Evolutionary conservation across 2,329 filamentous ascomycete species (phyloP), one percentile per base, ranked within the genome.

Genomic region (Aureobasidium sp.): DNA sequence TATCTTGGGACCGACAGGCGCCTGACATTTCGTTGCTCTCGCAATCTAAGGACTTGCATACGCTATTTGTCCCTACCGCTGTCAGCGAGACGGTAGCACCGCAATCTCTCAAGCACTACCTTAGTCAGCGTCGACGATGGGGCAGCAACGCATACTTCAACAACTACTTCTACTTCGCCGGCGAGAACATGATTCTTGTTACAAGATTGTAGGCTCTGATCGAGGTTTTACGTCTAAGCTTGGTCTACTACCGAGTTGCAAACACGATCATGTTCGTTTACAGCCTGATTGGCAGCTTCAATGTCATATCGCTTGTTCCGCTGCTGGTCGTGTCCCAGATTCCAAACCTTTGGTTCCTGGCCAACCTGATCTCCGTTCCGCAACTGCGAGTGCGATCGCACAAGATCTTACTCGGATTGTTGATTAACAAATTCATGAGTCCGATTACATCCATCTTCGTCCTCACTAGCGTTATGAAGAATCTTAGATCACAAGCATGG

Each of bases 131-230:
- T 2, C 73, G 76, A 7, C 69, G 76, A 10, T 78, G 76, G 76
- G 76, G 76, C 3, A 76, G 73, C 2, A 78, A 78, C 18, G 76
- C 76, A 7, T 78, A 78, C 64, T 78, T 77, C 66, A 78, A 78
- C 72, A 78, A 78, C 48, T 78, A 75, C 53, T 78, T 76, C 43
- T 78, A 78, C 40, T 67, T 74, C 1, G 69, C 67, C 7, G 76
- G 76, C 18, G 71, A 75, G 47, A 74, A 76, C 33, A 77, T 78
- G 75, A 82, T 79, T 43, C 77, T 70, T 23, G 66, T 78, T 23
- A 78, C 76, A 4, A 74, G 76, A 0, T 68, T 78, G 10, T 73
- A 71, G 1, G 74, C 76, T 0, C 69, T 70, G 0, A 69, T 78
- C 1, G 76, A 78, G n/a, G 70, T 78, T 18, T 66, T 74, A 7